Base-by-base conservation (phyloP, 2,329 filamentous ascomycete genomes). In the Aureobasidium sp. region DNA sequence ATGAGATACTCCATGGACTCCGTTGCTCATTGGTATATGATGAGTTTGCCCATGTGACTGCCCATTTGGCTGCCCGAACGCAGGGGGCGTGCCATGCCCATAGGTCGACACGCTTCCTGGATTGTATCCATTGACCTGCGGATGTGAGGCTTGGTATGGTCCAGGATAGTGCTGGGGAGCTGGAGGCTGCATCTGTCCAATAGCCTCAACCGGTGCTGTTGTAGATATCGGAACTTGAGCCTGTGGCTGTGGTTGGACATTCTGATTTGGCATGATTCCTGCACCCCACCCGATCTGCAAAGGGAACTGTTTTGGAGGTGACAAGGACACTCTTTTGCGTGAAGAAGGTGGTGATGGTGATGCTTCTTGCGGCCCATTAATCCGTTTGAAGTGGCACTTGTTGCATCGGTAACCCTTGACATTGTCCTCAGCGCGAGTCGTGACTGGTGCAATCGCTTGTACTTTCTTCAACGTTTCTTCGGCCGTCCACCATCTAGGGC, bases 401-500 rank as follows among this genome's bases (percentile, higher is more conserved):
- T 75, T 71, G 56, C 74, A 76, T n/a, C 74, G 57, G 47, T 69
- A 74, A 5, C 61, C 29, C 57, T 56, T 19, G 54, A 58, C 30
- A 11, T 44, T 40, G 55, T 55, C 29, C 47, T 47, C 52, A 5
- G 21, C 34, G 27, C 35, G 37, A 7, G 37, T 25, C 19, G 37
- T 41, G 25, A 34, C 37, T 19, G 37, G 21, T 10, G 35, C 17
- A 11, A 41, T 24, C 14, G 35, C 27, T 8, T 51, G 48, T 6
- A 51, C 22, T 42, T 17, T 45, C 25, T 30, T 19, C 16, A 53
- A 2, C 7, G 47, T 51, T 16, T 54, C 44, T 24, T 51, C 45
- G n/a, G 29, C 39, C 14, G 44, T 17, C 53, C 53, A 75, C 74
- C 74, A 77, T 62, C 79, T 84, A 4, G 85, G 86, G 60, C 84